A percentile compares a stretch with the other conserved stretches of the same genome.
Conservation (phyloP, 2,329 filamentous ascomycete species). For the Periconia sp. region DNA sequence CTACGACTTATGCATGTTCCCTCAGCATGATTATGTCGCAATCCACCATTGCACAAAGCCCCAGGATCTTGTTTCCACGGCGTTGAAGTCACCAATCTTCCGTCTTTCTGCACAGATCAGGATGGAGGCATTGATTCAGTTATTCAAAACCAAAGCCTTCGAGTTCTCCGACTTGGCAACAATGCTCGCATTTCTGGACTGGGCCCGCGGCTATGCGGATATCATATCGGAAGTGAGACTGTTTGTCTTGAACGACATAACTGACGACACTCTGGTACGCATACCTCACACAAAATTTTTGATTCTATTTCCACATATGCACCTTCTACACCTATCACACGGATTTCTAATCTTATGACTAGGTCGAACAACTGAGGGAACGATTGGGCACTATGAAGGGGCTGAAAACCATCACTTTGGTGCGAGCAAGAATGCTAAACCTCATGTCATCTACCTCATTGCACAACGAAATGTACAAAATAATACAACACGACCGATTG, state of each 20-base stretch:
- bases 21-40: constrained; percentile 1
- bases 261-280: not conserved
- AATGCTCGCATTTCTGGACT: constrained; percentile 10
- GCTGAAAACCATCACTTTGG: not conserved
- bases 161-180: constrained; percentile 4
- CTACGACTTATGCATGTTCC: constrained; percentile 17
- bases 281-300: no score
- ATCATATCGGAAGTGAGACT: not conserved
- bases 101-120: constrained; percentile 22
- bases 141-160: constrained; percentile 16
- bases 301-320: not conserved
- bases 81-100: constrained; percentile 18
- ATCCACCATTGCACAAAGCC: constrained; percentile 5
- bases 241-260: not conserved
- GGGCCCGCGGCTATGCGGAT: constrained; percentile 1
- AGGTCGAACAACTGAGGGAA: not conserved
- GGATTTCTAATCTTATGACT: not conserved
- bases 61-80: constrained; percentile 10
- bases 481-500: no score
- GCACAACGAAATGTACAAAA: no score
- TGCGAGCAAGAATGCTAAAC: no score
- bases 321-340: not conserved
- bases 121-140: constrained; percentile 20
- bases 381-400: not conserved
- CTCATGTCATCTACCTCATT: no score